Conservation (phyloP, 176 grass and related monocot genomes). For the Eremochloa ophiuroides region DNA sequence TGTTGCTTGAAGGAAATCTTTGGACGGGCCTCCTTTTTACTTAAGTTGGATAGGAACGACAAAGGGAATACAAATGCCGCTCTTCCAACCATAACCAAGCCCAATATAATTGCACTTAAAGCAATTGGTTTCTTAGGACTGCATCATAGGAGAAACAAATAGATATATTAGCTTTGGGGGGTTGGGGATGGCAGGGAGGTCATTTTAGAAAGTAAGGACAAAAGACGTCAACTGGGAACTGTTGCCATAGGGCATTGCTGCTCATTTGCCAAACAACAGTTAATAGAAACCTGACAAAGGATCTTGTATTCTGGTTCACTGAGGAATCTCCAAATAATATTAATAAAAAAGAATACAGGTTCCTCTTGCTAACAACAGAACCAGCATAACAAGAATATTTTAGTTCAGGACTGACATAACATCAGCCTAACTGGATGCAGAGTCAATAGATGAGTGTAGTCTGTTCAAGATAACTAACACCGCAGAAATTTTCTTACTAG, state of each 20-base stretch:
- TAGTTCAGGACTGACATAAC: not conserved
- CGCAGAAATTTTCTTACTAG: not conserved
- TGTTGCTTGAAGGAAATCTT: slow-evolving; percentile 93
- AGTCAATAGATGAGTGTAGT: slow-evolving; percentile 3
- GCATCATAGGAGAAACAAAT: slow-evolving; percentile 29
- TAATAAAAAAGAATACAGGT: not conserved
- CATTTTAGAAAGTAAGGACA: not conserved
- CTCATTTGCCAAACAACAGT: not conserved
- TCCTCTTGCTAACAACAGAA: not conserved
- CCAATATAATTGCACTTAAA: slow-evolving; percentile 79
- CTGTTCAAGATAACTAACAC: not conserved
- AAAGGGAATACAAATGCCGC: slow-evolving; percentile 89
- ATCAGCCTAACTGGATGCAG: not conserved
- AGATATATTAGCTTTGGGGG: not conserved
- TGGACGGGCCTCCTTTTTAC: slow-evolving; percentile 48
- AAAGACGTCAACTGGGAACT: slow-evolving; percentile 6
- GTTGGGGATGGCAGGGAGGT: too few species aligned
- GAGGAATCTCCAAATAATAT: not conserved
- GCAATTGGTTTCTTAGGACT: slow-evolving; percentile 81
- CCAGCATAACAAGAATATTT: slow-evolving; percentile 11
- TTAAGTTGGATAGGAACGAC: slow-evolving; percentile 75
- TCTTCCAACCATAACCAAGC: slow-evolving; percentile 83
- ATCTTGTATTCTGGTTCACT: not conserved
- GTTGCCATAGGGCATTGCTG: not conserved
- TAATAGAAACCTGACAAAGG: slow-evolving; percentile 15